These are phyloP conservation scores for Trichoderma sp. DNA, from an alignment of 2,329 filamentous ascomycete genomes.

Conservation along the genomic window DNA sequence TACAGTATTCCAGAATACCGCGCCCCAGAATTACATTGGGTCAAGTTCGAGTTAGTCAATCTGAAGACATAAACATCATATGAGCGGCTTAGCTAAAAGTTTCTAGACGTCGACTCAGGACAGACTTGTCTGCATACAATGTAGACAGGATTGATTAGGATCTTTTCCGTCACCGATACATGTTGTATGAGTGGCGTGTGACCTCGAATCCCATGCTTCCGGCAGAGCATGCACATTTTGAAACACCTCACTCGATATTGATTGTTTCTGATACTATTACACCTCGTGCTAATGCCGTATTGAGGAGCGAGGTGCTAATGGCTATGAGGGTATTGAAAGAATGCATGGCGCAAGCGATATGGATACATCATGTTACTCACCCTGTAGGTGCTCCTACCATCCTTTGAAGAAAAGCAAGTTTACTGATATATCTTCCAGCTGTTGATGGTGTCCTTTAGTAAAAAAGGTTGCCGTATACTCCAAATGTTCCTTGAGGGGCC, in stretches of 20 bases:
- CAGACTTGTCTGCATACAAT: not conserved
- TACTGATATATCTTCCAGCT: not conserved
- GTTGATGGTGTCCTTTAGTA: not conserved
- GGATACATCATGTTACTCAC: not conserved
- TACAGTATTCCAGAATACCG: not conserved
- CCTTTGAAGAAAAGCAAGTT: too few species aligned
- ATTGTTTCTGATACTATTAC: not conserved
- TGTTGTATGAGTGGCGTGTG: not conserved
- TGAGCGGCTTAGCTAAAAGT: not conserved
- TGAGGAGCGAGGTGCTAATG: not conserved
- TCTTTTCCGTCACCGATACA: not conserved
- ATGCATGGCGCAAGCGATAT: not conserved
- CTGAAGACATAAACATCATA: not conserved
- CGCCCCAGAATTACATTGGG: not conserved
- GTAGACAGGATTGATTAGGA: not conserved
- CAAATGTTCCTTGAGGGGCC: not conserved
- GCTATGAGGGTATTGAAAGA: not conserved
- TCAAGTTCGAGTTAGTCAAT: not conserved
- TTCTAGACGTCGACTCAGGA: not conserved
- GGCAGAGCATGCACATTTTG: not conserved
- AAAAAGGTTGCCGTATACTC: not conserved
- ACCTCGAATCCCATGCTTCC: accelerated
- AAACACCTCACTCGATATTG: not conserved
- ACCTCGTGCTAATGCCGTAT: not conserved
- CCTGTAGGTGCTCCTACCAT: not conserved